phyloP scores from a whole-genome alignment of 345 rosid genomes.

The Dipteronia dyeriana region DNA sequence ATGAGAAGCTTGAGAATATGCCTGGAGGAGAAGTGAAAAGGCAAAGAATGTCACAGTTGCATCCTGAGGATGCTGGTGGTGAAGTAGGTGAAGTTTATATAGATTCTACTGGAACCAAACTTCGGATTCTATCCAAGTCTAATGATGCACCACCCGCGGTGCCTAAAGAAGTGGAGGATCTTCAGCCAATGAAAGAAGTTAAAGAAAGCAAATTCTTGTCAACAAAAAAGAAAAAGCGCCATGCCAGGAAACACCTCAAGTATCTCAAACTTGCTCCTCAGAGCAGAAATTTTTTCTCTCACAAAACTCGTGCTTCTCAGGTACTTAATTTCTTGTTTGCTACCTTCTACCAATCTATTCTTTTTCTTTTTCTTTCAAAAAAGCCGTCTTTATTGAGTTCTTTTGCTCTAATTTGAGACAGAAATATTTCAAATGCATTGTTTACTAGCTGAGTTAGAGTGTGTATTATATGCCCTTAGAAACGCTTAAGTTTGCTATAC shows the following conservation, averaged over 20 bases:
- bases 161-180: conserved; percentile 33
- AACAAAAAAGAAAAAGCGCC: conserved; percentile 50
- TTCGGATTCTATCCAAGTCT: conserved; percentile 78
- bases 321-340: conserved; percentile 36
- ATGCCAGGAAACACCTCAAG: conserved; percentile 50
- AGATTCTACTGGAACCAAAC: conserved; percentile 82
- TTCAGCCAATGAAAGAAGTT: conserved; percentile 41
- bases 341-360: not conserved
- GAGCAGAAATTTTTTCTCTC: conserved; percentile 45
- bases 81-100: conserved; percentile 86
- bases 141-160: conserved; percentile 32
- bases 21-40: conserved; percentile 37
- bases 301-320: conserved; percentile 52
- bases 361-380: not conserved
- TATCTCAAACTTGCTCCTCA: conserved; percentile 54
- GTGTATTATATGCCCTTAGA: no score
- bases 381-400: not conserved
- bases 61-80: conserved; percentile 54
- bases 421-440: not conserved
- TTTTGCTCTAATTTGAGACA: not conserved
- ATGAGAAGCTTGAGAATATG: conserved; percentile 31
- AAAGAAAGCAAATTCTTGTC: conserved; percentile 44
- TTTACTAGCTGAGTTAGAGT: not conserved
- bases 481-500: not conserved
- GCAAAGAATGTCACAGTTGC: conserved; percentile 34